These are phyloP conservation scores for Sclerotinia subarctica DNA, from an alignment of 2,329 filamentous ascomycete genomes.

Conservation along the genomic window DNA sequence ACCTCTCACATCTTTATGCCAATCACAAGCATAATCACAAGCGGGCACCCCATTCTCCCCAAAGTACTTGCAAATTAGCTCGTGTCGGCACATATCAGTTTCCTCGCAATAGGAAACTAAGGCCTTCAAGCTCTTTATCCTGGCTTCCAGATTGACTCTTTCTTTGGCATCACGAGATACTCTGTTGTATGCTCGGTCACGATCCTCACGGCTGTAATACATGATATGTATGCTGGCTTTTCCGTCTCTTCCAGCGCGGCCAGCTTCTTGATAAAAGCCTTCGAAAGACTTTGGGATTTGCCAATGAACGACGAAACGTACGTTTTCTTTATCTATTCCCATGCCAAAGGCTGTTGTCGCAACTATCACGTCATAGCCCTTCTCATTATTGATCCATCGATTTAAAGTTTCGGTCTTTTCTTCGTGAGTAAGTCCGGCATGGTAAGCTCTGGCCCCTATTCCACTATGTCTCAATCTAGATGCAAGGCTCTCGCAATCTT, in stretches of 20 bases:
- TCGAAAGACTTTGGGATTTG: constrained; percentile 91
- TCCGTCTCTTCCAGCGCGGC: constrained; percentile 84
- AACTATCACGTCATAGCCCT: constrained; percentile 85
- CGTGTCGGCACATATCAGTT: constrained; percentile 69
- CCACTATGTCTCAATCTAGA: constrained; percentile 62
- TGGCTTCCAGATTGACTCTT: constrained; percentile 46
- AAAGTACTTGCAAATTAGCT: constrained; percentile 73
- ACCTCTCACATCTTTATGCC: constrained; percentile 64
- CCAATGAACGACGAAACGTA: constrained; percentile 95
- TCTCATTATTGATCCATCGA: constrained; percentile 69
- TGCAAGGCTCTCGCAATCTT: constrained; percentile 71
- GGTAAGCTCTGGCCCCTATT: constrained; percentile 71
- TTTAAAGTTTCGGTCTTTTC: constrained; percentile 68
- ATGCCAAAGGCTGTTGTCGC: constrained; percentile 96
- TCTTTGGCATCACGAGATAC: constrained; percentile 49
- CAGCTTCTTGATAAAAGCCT: constrained; percentile 93
- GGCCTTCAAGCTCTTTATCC: constrained; percentile 61
- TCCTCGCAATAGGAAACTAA: constrained; percentile 81
- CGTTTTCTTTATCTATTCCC: constrained; percentile 95
- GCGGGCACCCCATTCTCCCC: constrained; percentile 58
- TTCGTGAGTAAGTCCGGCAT: constrained; percentile 64
- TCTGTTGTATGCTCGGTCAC: constrained; percentile 65
- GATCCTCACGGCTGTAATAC: constrained; percentile 86
- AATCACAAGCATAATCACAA: constrained; percentile 76
- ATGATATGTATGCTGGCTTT: constrained; percentile 84